Evolutionary conservation across 169 alveolate species (phyloP).

Genomic region (Eimeria tenella): DNA sequence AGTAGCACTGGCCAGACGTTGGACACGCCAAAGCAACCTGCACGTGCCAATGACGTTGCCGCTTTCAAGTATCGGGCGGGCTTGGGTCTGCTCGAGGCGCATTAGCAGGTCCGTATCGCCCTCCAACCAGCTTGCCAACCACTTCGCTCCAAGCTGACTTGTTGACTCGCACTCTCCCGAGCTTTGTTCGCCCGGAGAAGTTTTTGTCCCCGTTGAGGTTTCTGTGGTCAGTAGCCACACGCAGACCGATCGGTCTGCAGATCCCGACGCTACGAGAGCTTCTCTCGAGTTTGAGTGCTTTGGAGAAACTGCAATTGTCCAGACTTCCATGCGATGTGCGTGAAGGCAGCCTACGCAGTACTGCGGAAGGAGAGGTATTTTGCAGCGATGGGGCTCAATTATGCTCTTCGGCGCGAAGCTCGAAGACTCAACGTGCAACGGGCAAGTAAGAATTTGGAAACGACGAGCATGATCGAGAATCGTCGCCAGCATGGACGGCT

Average conservation of each 20-base stretch:
- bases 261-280: slow-evolving; percentile 50
- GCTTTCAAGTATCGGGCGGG: slow-evolving; percentile 50
- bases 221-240: slow-evolving; percentile 56
- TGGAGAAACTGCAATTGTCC: slow-evolving; percentile 68
- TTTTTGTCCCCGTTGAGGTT: not conserved
- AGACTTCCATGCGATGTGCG: slow-evolving; percentile 57
- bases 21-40: slow-evolving; percentile 48
- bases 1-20: slow-evolving; percentile 57
- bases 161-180: not conserved
- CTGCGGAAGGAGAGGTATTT: slow-evolving; percentile 52
- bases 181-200: not conserved
- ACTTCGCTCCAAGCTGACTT: slow-evolving; percentile 17
- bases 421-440: slow-evolving; percentile 60
- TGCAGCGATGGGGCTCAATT: slow-evolving; percentile 58
- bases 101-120: slow-evolving; percentile 38
- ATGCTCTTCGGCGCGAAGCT: slow-evolving; percentile 16
- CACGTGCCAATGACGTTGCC: slow-evolving; percentile 62
- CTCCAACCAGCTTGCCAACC: slow-evolving; percentile 47
- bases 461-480: slow-evolving; percentile 69
- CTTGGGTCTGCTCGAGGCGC: slow-evolving; percentile 64
- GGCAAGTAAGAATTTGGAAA: slow-evolving; percentile 49
- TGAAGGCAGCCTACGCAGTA: slow-evolving; percentile 61
- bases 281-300: slow-evolving; percentile 11
- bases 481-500: slow-evolving; percentile 65
- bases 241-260: slow-evolving; percentile 64